Conservation (phyloP, 257 asterid genomes). For the Ophiorrhiza pumila region DNA sequence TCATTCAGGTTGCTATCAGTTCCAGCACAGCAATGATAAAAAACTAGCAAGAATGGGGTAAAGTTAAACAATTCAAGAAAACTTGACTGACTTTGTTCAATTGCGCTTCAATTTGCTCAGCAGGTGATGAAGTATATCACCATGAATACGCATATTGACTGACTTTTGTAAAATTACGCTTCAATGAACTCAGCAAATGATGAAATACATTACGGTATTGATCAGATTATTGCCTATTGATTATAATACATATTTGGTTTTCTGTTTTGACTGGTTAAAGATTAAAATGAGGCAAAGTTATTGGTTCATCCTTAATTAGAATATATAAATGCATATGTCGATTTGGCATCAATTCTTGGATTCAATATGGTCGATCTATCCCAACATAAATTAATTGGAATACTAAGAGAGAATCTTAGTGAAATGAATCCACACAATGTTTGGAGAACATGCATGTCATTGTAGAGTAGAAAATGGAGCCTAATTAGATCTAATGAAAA, state of each 20-base stretch:
- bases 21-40: neutral
- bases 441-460: neutral
- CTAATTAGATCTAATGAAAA: neutral
- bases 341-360: neutral
- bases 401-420: too few species aligned
- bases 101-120: too few species aligned
- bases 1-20: neutral
- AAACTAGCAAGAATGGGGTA: neutral
- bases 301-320: too few species aligned
- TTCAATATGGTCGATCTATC: neutral
- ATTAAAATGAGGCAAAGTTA: too few species aligned
- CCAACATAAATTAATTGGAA: neutral
- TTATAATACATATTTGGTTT: neutral
- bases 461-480: neutral
- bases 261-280: neutral
- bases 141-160: too few species aligned
- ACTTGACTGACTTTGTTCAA: too few species aligned
- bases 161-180: neutral
- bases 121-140: too few species aligned
- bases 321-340: neutral
- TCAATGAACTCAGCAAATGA: constrained; percentile 9
- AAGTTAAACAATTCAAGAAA: too few species aligned
- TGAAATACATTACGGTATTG: neutral
- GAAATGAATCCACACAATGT: neutral
- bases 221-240: neutral